Percentiles rank a stretch among this genome's conserved stretches.
These are phyloP conservation scores for Chlorella sp. DNA, from an alignment of 139 green algal genomes.

Conservation along the genomic window DNA sequence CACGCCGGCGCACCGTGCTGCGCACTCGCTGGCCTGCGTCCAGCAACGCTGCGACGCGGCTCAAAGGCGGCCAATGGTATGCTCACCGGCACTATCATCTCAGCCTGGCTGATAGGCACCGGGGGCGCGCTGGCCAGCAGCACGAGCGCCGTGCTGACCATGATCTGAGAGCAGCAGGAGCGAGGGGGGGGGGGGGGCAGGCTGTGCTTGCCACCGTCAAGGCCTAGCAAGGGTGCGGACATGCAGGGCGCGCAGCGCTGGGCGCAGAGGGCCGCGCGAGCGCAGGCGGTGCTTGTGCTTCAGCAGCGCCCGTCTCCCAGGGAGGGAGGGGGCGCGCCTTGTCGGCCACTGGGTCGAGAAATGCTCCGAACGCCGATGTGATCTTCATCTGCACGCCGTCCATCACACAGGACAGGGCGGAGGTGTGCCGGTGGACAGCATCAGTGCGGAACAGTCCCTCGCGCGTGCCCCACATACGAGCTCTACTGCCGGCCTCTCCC, in stretches of 20 bases:
- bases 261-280: too few species aligned
- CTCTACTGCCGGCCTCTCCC: too few species aligned
- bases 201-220: too few species aligned
- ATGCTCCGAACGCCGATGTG: slow-evolving; percentile 88
- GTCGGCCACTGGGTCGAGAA: slow-evolving; percentile 98
- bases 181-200: background rate
- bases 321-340: too few species aligned
- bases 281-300: too few species aligned
- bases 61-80: slow-evolving; percentile 80
- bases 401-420: too few species aligned
- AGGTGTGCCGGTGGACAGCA: too few species aligned
- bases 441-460: too few species aligned
- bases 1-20: background rate
- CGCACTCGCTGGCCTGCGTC: background rate
- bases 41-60: too few species aligned
- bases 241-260: too few species aligned
- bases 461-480: too few species aligned
- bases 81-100: slow-evolving; percentile 33
- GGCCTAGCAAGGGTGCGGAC: too few species aligned
- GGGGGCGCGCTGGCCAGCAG: slow-evolving; percentile 77
- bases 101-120: slow-evolving; percentile 17
- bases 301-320: background rate
- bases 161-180: slow-evolving; percentile 33
- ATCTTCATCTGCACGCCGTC: slow-evolving; percentile 44
- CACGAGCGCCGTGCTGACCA: slow-evolving; percentile 87